A percentile compares a stretch with the other conserved stretches of the same genome.
phyloP scores from a whole-genome alignment of 495 filamentous ascomycete genomes.

The Schizothecium vesticola region DNA sequence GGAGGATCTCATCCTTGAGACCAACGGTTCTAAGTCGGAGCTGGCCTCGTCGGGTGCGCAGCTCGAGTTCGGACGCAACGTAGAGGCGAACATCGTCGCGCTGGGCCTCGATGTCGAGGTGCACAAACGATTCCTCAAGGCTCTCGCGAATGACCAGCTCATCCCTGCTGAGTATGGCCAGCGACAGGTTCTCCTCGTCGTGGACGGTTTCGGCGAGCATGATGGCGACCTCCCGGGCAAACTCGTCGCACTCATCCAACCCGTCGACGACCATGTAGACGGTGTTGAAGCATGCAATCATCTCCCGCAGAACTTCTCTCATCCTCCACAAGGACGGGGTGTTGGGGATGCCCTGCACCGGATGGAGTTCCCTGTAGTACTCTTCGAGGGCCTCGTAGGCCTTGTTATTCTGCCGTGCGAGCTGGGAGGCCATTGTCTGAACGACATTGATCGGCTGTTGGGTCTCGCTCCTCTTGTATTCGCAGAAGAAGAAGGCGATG shows the following conservation, averaged over 20 bases:
- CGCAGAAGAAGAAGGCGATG: slow-evolving; percentile 39
- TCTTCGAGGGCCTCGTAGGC: slow-evolving; percentile 23
- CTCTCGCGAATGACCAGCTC: slow-evolving; percentile 19
- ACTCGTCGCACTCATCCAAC: slow-evolving; percentile 26
- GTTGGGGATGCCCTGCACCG: background rate
- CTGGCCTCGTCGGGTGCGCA: slow-evolving; percentile 8
- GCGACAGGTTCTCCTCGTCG: slow-evolving; percentile 16
- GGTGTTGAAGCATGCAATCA: slow-evolving; percentile 18
- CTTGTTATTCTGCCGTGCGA: slow-evolving; percentile 31
- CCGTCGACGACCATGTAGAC: slow-evolving; percentile 29
- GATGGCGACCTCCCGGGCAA: slow-evolving; percentile 12
- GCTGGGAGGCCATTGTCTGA: slow-evolving; percentile 28
- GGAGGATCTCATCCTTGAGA: slow-evolving; percentile 18
- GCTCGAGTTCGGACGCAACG: slow-evolving; percentile 32
- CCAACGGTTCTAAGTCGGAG: slow-evolving; percentile 5
- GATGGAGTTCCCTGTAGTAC: slow-evolving; percentile 21
- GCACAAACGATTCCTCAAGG: slow-evolving; percentile 17
- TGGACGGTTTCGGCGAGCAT: slow-evolving; percentile 12
- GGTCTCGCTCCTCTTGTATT: slow-evolving; percentile 31
- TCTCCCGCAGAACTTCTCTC: slow-evolving; percentile 15
- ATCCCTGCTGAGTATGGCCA: slow-evolving; percentile 23
- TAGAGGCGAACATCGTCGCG: slow-evolving; percentile 31
- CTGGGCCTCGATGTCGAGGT: slow-evolving; percentile 22
- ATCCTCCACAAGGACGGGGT: slow-evolving; percentile 4
- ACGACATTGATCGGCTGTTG: slow-evolving; percentile 23